phyloP scores from a whole-genome alignment of 176 grass and related monocot species.

The Oryza punctata region DNA sequence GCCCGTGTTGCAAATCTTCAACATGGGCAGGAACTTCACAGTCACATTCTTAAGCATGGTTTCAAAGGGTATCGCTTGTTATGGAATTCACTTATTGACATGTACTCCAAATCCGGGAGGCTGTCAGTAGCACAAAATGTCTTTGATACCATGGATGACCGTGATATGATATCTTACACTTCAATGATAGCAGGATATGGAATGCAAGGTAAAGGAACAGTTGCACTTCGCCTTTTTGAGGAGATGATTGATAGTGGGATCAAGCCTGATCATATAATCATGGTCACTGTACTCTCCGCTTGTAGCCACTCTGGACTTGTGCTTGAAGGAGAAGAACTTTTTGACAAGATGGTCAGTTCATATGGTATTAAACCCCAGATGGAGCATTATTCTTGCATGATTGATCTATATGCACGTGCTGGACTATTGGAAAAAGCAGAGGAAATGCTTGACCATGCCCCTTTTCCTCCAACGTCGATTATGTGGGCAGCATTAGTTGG shows the following conservation, averaged over 20 bases:
- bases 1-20: constrained; percentile 63
- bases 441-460: constrained; percentile 43
- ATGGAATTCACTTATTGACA: constrained; percentile 75
- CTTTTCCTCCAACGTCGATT: constrained; percentile 48
- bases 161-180: constrained; percentile 64
- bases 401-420: constrained; percentile 62
- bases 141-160: constrained; percentile 59
- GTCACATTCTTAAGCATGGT: constrained; percentile 59
- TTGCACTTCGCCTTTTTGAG: constrained; percentile 46
- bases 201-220: constrained; percentile 60
- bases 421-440: constrained; percentile 64
- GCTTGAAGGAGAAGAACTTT: constrained; percentile 54
- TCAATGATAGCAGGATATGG: constrained; percentile 70
- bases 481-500: constrained; percentile 70
- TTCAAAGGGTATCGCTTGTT: constrained; percentile 52
- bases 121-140: constrained; percentile 51
- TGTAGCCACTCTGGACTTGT: constrained; percentile 76
- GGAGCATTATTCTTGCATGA: constrained; percentile 66
- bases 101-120: constrained; percentile 68
- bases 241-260: constrained; percentile 60
- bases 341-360: constrained; percentile 52
- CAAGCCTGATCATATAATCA: constrained; percentile 55
- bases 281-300: constrained; percentile 69
- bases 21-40: constrained; percentile 68
- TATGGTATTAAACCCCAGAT: constrained; percentile 58